Evolutionary conservation across 257 asterid genomes (phyloP).

Genomic region (Capsicum baccatum): DNA sequence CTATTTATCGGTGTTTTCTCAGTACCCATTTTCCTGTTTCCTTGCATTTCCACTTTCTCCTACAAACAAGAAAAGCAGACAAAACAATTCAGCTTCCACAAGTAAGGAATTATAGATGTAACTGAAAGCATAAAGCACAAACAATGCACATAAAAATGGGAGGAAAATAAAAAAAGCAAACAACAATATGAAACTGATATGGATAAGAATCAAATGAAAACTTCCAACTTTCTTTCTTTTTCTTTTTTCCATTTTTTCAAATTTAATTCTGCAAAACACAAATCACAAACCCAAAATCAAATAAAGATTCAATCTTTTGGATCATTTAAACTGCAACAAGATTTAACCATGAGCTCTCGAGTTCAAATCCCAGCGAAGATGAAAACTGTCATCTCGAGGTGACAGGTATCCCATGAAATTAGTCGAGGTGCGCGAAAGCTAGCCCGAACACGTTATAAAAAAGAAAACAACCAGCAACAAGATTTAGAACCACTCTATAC

Average conservation of each 20-base stretch:
- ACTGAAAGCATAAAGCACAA: slow-evolving; percentile 37
- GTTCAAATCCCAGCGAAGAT: too few relatives aligned
- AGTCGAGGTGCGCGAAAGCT: too few relatives aligned
- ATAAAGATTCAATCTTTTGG: neutral
- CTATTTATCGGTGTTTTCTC: slow-evolving; percentile 54
- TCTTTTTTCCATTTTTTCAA: slow-evolving; percentile 22
- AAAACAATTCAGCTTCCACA: slow-evolving; percentile 49
- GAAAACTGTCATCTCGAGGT: too few relatives aligned
- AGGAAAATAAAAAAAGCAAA: slow-evolving; percentile 16
- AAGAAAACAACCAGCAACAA: neutral
- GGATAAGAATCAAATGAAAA: slow-evolving; percentile 46
- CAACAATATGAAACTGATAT: slow-evolving; percentile 33
- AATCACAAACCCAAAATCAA: neutral
- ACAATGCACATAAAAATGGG: slow-evolving; percentile 27
- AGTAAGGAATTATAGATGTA: slow-evolving; percentile 43
- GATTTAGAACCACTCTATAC: neutral
- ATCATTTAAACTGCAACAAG: neutral
- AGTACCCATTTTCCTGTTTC: slow-evolving; percentile 51
- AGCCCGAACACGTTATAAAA: too few relatives aligned
- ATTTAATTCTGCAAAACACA: slow-evolving; percentile 29
- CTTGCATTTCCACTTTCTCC: slow-evolving; percentile 58
- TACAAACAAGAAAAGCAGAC: slow-evolving; percentile 44
- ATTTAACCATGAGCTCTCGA: too few relatives aligned
- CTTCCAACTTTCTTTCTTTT: slow-evolving; percentile 30
- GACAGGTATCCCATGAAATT: too few relatives aligned